A percentile compares a stretch with the other conserved stretches of the same genome.
These are phyloP conservation scores for Medicago lupulina DNA, from an alignment of 306 rosid genomes.

Conservation along the genomic window DNA sequence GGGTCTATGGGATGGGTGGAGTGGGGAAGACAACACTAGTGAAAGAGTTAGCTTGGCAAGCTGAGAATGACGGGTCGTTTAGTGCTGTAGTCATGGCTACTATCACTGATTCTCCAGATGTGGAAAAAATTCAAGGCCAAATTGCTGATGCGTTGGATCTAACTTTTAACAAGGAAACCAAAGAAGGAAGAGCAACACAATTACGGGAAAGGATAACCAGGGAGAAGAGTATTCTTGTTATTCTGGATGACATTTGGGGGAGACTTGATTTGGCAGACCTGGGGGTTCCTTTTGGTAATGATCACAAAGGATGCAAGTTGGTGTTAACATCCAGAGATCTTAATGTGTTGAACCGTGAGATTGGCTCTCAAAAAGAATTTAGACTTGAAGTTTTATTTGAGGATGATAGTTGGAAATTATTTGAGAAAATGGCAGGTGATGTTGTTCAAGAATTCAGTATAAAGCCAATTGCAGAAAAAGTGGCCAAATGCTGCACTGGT, in stretches of 20 bases:
- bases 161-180: background rate
- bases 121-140: slow-evolving; percentile 24
- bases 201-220: background rate
- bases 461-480: background rate
- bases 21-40: slow-evolving; percentile 7
- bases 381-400: background rate
- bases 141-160: slow-evolving; percentile 17
- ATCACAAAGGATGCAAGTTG: slow-evolving; percentile 37
- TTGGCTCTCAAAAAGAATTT: background rate
- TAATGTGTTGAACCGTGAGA: background rate
- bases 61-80: background rate
- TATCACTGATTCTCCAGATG: background rate
- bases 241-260: slow-evolving; percentile 31
- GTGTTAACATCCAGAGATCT: background rate
- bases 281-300: slow-evolving; percentile 2
- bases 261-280: background rate
- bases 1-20: slow-evolving; percentile 10
- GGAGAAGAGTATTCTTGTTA: slow-evolving; percentile 26
- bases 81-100: background rate
- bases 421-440: background rate
- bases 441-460: background rate
- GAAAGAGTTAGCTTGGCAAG: slow-evolving; percentile 29
- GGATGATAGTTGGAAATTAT: background rate
- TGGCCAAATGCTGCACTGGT: background rate
- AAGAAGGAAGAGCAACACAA: slow-evolving; percentile 11